Evolutionary conservation across 345 rosid species (phyloP).

Genomic region (Populus nigra): DNA sequence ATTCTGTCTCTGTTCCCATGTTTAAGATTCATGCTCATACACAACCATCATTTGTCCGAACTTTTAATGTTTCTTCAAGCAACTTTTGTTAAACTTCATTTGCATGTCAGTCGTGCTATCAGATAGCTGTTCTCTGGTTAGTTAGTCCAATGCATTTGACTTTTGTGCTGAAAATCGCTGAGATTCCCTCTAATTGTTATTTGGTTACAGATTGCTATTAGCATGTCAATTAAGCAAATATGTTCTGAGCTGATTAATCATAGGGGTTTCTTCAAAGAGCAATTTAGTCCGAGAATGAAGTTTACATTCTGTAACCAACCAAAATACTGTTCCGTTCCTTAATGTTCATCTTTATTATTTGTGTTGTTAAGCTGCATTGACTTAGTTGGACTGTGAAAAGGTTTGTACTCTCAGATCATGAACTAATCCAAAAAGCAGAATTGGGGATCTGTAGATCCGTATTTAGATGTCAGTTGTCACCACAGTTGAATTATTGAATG

Average conservation of each 20-base stretch:
- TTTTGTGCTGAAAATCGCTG: background rate
- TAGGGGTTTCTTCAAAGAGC: background rate
- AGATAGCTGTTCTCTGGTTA: background rate
- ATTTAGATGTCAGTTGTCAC: background rate
- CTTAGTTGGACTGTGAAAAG: background rate
- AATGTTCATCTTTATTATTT: background rate
- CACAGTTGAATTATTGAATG: background rate
- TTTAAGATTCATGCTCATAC: background rate
- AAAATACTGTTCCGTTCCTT: background rate
- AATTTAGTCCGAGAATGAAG: too few species aligned
- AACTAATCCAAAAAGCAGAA: background rate
- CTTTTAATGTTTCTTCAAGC: background rate
- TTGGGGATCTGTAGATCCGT: background rate
- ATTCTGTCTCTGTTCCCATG: background rate
- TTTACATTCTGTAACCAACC: background rate
- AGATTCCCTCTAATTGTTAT: background rate
- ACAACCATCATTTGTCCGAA: background rate
- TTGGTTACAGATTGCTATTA: background rate
- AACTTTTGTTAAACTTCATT: background rate
- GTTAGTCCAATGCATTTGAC: background rate
- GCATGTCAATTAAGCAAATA: background rate
- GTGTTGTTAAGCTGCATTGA: background rate
- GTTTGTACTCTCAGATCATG: background rate
- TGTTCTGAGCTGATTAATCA: background rate
- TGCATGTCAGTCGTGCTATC: background rate